A percentile compares a stretch with the other conserved stretches of the same genome.
Conservation (phyloP, 2,329 filamentous ascomycete genomes). For the Neofusicoccum sp. region DNA sequence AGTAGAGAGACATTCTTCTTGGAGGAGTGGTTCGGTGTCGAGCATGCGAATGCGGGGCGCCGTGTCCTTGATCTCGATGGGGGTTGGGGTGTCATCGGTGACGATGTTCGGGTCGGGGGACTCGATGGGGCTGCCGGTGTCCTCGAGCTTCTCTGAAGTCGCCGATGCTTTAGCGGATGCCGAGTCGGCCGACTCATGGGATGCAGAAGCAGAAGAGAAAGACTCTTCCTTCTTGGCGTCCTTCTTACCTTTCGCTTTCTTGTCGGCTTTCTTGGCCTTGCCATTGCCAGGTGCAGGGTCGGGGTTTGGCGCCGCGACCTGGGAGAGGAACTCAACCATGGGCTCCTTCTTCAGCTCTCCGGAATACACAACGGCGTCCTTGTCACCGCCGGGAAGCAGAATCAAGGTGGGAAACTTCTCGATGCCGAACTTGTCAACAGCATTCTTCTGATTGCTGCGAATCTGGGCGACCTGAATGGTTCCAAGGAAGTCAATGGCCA, state of each 20-base stretch:
- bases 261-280: constrained; percentile 44
- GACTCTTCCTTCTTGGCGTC: constrained; percentile 41
- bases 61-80: constrained; percentile 53
- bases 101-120: not conserved
- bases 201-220: constrained; percentile 47
- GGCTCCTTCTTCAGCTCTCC: constrained; percentile 83
- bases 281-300: constrained; percentile 60
- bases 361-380: constrained; percentile 69
- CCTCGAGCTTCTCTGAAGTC: constrained; percentile 51
- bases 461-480: constrained; percentile 78
- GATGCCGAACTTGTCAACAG: constrained; percentile 72
- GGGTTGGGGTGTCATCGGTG: constrained; percentile 44
- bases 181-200: constrained; percentile 43
- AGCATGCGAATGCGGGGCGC: constrained; percentile 64
- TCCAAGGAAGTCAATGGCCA: constrained; percentile 89
- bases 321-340: constrained; percentile 78
- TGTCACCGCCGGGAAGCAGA: constrained; percentile 69
- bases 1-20: constrained; percentile 67
- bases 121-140: constrained; percentile 50
- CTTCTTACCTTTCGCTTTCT: constrained; percentile 41
- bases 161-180: constrained; percentile 46
- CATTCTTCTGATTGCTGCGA: constrained; percentile 72
- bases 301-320: constrained; percentile 75
- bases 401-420: constrained; percentile 76
- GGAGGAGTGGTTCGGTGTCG: constrained; percentile 61